Evolutionary conservation across 208 protist genomes (phyloP), one percentile per base, ranked within the genome.

Genomic region (Kentomonas sorsogonicus): DNA sequence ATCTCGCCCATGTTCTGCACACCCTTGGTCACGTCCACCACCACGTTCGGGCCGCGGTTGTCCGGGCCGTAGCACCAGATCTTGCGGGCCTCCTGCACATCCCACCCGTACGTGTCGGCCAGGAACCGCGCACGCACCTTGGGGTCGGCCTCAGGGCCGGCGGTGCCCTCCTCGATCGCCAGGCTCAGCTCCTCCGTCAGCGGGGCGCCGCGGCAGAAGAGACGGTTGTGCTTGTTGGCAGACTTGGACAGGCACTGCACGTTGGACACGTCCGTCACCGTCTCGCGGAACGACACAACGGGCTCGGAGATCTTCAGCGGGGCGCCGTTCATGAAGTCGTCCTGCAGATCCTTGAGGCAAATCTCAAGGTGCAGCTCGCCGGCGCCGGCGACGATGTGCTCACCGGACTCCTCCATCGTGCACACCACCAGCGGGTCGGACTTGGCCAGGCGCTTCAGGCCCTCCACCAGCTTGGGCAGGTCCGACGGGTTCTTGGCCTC

Each of bases 321-420:
- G 40, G 96, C 88, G 25, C 85, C 84, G 58, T 91, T 89, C 81
- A 94, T 96, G 68, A 94, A 98, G 61, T 99, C 97, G 50, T 99
- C 96, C 74, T 89, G 82, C 1, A 99, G 88, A 93, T 99, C 98
- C 81, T 99, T 99, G 44, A 99, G 69, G 86, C 98, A 99, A 68
- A 99, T 99, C 78, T 99, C 98, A 54, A 99, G 83, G 71, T 99
- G 98, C 25, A 99, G 92, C 86, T 99, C 98, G 81, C 98, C 98
- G 45, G 96, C 98, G 85, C 97, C 97, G 31, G 98, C 98, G 58
- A 99, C 89, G 74, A 99, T 99, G 82, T 99, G 95, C 89, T 99
- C 97, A 55, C 98, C 98, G 51, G 96, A 92, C 71, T 99, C 96
- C 72, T 98, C 95, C 60, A 93, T 97, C 53, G 60, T 89, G 87